These are phyloP conservation scores for Penicillium sp. DNA, from an alignment of 2,329 filamentous ascomycete genomes.

Conservation along the genomic window DNA sequence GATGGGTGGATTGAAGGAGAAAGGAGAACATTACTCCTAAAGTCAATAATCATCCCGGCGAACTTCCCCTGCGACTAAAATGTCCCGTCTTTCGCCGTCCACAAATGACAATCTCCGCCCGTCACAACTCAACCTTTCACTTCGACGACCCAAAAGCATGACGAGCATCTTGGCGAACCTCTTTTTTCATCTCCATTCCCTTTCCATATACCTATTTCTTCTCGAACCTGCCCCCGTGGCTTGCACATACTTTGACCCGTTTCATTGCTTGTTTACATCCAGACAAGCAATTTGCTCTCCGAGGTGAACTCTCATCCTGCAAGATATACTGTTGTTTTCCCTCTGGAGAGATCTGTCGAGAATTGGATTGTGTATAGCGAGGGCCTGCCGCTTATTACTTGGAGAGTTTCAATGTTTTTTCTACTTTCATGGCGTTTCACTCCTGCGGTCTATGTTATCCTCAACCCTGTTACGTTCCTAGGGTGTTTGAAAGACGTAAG, in stretches of 20 bases:
- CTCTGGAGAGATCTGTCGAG: conserved; percentile 9
- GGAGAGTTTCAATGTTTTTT: neutral
- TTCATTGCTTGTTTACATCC: conserved; percentile 8
- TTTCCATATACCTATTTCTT: conserved; percentile 27
- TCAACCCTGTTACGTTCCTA: conserved; percentile 44
- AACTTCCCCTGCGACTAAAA: neutral
- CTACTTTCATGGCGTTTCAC: conserved; percentile 28
- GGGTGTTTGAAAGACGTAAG: conserved; percentile 32
- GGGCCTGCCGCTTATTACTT: conserved; percentile 26
- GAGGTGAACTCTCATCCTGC: neutral
- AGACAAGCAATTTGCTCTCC: conserved; percentile 2
- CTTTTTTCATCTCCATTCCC: conserved; percentile 16
- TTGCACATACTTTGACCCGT: conserved; percentile 34
- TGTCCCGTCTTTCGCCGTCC: neutral
- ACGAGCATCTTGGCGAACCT: conserved; percentile 33
- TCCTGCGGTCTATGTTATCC: conserved; percentile 29
- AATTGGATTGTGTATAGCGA: conserved; percentile 32
- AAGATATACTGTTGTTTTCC: neutral
- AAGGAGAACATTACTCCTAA: conserved; percentile 55
- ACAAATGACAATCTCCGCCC: neutral
- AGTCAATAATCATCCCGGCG: conserved; percentile 1
- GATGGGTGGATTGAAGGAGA: conserved; percentile 93
- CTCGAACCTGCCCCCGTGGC: conserved; percentile 20
- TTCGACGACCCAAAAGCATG: conserved; percentile 36
- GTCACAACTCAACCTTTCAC: conserved; percentile 8